Percentiles rank a stretch among this genome's conserved stretches.
phyloP scores from a whole-genome alignment of 2,329 filamentous ascomycete species.

The Talaromyces sp. region DNA sequence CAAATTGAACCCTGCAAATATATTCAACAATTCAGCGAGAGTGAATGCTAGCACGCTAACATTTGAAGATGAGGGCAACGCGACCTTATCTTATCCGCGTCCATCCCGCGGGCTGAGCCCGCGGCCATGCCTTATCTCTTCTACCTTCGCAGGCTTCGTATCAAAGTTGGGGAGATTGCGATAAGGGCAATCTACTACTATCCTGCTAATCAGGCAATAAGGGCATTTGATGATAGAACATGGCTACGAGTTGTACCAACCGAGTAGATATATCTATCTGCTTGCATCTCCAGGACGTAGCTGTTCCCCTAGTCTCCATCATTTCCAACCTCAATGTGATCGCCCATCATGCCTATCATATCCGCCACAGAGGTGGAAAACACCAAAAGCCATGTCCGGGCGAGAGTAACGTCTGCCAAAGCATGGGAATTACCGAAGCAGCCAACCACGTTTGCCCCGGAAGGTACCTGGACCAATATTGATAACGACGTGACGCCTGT shows the following conservation, averaged over 20 bases:
- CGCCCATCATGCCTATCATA: not conserved
- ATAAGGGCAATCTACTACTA: not conserved
- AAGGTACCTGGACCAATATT: conserved; percentile 30
- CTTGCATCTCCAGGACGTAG: not conserved
- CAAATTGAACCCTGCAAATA: not conserved
- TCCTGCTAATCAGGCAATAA: not conserved
- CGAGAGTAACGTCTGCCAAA: not conserved
- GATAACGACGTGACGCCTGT: conserved; percentile 42
- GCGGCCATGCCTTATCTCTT: not conserved
- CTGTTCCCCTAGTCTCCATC: not conserved
- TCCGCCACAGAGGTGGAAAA: not conserved
- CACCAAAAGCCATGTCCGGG: not conserved
- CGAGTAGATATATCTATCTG: not conserved
- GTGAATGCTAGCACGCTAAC: not conserved
- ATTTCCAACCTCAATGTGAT: not conserved
- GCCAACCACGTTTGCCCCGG: conserved; percentile 26
- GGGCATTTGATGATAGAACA: not conserved
- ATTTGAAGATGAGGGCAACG: not conserved
- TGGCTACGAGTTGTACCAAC: not conserved
- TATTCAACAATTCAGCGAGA: not conserved
- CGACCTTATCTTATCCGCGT: not conserved
- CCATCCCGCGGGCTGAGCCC: conserved; percentile 2
- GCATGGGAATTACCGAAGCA: conserved; percentile 39
- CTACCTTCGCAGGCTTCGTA: not conserved
- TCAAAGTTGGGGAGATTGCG: not conserved